These are phyloP conservation scores for Chimonanthus praecox DNA, from an alignment of 164 flowering plant genomes.

Conservation along the genomic window DNA sequence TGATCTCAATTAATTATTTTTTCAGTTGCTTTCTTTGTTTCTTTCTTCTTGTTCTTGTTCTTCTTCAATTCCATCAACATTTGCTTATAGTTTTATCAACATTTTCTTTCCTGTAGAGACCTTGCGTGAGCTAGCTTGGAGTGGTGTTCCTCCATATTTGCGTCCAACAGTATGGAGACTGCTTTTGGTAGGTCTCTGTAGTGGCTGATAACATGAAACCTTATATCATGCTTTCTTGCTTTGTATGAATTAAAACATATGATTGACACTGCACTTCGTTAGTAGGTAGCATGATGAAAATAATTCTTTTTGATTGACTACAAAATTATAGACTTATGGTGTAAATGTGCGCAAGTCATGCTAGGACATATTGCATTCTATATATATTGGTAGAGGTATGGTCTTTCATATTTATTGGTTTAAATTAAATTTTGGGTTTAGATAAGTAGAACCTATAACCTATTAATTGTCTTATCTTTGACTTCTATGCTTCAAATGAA, in stretches of 20 bases:
- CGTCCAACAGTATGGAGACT: conserved; percentile 94
- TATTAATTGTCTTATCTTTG: background rate
- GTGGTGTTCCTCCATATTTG: conserved; percentile 88
- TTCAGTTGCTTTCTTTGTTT: background rate
- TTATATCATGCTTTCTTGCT: background rate
- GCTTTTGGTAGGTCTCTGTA: conserved; percentile 69
- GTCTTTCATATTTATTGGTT: background rate
- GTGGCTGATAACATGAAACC: too few relatives aligned
- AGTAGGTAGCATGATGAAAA: background rate
- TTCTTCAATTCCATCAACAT: background rate
- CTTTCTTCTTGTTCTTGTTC: too few relatives aligned
- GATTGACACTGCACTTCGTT: background rate
- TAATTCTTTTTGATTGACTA: background rate
- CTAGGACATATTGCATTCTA: background rate
- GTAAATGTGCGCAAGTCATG: background rate
- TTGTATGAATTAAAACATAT: background rate
- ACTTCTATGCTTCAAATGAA: background rate
- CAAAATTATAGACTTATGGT: background rate
- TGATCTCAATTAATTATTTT: background rate
- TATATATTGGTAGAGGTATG: background rate
- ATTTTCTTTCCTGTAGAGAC: conserved; percentile 45
- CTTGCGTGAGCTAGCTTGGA: conserved; percentile 90
- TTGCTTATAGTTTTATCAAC: background rate
- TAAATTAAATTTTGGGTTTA: background rate
- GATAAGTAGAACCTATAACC: background rate